Conservation (phyloP, 2,329 filamentous ascomycete genomes). For the Parastagonospora nodorum region DNA sequence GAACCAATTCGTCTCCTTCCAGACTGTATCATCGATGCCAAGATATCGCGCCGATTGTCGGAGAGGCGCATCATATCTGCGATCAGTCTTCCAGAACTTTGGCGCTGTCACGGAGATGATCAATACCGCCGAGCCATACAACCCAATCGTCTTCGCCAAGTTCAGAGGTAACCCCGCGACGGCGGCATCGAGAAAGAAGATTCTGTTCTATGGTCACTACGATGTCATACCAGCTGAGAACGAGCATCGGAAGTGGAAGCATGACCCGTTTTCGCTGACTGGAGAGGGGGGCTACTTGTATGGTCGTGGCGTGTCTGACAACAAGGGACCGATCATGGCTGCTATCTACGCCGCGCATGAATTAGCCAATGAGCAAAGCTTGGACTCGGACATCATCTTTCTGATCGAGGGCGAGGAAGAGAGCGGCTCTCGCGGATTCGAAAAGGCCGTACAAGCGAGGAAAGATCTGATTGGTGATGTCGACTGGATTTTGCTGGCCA, state of each 20-base stretch:
- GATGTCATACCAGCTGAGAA: slow-evolving; percentile 92
- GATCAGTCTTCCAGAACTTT: slow-evolving; percentile 87
- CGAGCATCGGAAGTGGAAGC: slow-evolving; percentile 80
- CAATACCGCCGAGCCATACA: slow-evolving; percentile 76
- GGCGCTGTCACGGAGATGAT: slow-evolving; percentile 83
- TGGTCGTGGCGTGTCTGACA: slow-evolving; percentile 94
- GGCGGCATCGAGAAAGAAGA: slow-evolving; percentile 73
- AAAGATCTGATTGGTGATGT: slow-evolving; percentile 86
- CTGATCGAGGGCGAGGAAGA: slow-evolving; percentile 97
- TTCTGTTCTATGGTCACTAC: slow-evolving; percentile 97
- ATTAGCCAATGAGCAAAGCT: slow-evolving; percentile 77
- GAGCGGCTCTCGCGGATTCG: slow-evolving; percentile 88
- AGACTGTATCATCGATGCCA: slow-evolving; percentile 84
- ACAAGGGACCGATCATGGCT: slow-evolving; percentile 94
- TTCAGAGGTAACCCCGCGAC: slow-evolving; percentile 78
- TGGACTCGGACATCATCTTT: slow-evolving; percentile 89
- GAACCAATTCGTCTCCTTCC: slow-evolving; percentile 86
- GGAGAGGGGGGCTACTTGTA: slow-evolving; percentile 93
- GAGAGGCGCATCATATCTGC: slow-evolving; percentile 87
- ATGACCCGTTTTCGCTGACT: slow-evolving; percentile 86
- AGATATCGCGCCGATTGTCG: slow-evolving; percentile 92
- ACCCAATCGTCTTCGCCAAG: slow-evolving; percentile 90
- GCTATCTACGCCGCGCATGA: slow-evolving; percentile 93
- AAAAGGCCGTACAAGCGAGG: slow-evolving; percentile 77
- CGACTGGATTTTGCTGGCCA: slow-evolving; percentile 93